phyloP scores from a whole-genome alignment of 2,329 filamentous ascomycete species.

The Arthrobotrys megalospora region DNA sequence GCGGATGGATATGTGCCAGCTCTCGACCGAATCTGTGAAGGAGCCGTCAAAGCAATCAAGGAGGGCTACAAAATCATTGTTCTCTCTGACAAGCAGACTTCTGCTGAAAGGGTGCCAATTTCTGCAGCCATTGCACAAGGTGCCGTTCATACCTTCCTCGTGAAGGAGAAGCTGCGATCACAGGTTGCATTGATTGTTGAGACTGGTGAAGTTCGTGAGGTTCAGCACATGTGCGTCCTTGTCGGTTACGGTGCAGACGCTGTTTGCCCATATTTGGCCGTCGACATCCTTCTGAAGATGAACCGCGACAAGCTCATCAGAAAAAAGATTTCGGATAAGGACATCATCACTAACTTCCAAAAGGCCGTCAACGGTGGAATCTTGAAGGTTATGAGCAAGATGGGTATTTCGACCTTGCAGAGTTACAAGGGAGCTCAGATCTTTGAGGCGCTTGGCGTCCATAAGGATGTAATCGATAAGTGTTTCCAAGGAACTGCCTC shows the following conservation, averaged over 20 bases:
- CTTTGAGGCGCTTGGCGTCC: conserved; percentile 93
- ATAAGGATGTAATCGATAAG: conserved; percentile 90
- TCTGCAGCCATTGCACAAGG: conserved; percentile 90
- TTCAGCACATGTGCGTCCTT: conserved; percentile 99
- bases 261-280: conserved; percentile 92
- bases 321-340: conserved; percentile 85
- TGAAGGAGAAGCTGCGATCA: conserved; percentile 95
- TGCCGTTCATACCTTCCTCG: conserved; percentile 94
- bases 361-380: conserved; percentile 97
- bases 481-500: conserved; percentile 96
- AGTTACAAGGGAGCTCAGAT: conserved; percentile 99
- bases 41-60: conserved; percentile 86
- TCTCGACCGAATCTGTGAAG: conserved; percentile 88
- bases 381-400: conserved; percentile 99
- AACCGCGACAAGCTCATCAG: conserved; percentile 92
- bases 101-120: conserved; percentile 84
- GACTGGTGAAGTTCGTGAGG: conserved; percentile 94
- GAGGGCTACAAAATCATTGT: conserved; percentile 87
- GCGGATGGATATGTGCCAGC: conserved; percentile 87
- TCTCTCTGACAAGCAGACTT: conserved; percentile 89
- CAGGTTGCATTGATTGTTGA: conserved; percentile 89
- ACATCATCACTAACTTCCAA: conserved; percentile 94
- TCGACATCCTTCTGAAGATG: conserved; percentile 97
- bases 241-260: conserved; percentile 95
- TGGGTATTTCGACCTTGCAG: conserved; percentile 97